These are phyloP conservation scores for Penicillium aurantiogriseum DNA, from an alignment of 2,329 filamentous ascomycete genomes.

Conservation along the genomic window DNA sequence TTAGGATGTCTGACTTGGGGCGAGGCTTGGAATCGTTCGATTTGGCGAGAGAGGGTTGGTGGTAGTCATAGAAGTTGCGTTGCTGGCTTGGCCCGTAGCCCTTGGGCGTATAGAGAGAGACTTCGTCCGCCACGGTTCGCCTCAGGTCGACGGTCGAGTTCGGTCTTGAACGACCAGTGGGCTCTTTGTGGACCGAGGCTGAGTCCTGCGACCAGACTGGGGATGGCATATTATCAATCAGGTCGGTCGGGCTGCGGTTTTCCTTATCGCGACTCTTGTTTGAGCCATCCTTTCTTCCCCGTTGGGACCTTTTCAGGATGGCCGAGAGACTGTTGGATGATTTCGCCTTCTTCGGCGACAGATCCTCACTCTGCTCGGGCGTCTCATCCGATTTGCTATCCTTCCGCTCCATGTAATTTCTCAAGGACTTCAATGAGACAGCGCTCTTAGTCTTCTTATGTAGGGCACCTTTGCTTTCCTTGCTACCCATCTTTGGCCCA, in stretches of 20 bases:
- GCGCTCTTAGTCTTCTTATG: slow-evolving; percentile 57
- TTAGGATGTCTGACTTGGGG: slow-evolving; percentile 53
- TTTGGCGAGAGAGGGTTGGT: slow-evolving; percentile 47
- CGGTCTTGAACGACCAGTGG: slow-evolving; percentile 37
- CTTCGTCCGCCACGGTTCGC: slow-evolving; percentile 53
- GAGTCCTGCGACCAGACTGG: slow-evolving; percentile 81
- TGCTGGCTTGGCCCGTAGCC: slow-evolving; percentile 62
- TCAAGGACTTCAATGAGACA: slow-evolving; percentile 52
- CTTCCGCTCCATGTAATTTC: slow-evolving; percentile 48
- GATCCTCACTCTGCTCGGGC: slow-evolving; percentile 36
- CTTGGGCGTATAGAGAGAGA: slow-evolving; percentile 58
- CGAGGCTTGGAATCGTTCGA: slow-evolving; percentile 43
- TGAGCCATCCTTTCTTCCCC: slow-evolving; percentile 60
- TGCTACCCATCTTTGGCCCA: slow-evolving; percentile 41
- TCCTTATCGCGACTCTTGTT: slow-evolving; percentile 70
- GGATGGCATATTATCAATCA: slow-evolving; percentile 51
- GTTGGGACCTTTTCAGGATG: slow-evolving; percentile 71
- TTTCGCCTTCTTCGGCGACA: slow-evolving; percentile 68
- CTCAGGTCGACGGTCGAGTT: slow-evolving; percentile 44
- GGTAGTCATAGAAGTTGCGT: slow-evolving; percentile 58
- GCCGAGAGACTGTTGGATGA: slow-evolving; percentile 78
- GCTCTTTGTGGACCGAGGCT: slow-evolving; percentile 38
- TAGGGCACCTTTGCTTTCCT: slow-evolving; percentile 36
- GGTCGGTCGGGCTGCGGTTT: slow-evolving; percentile 65
- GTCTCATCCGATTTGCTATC: slow-evolving; percentile 37